Percentiles rank a stretch among this genome's conserved stretches.
These are phyloP conservation scores for Lepidium didymum DNA, from an alignment of 345 rosid species.

Conservation along the genomic window DNA sequence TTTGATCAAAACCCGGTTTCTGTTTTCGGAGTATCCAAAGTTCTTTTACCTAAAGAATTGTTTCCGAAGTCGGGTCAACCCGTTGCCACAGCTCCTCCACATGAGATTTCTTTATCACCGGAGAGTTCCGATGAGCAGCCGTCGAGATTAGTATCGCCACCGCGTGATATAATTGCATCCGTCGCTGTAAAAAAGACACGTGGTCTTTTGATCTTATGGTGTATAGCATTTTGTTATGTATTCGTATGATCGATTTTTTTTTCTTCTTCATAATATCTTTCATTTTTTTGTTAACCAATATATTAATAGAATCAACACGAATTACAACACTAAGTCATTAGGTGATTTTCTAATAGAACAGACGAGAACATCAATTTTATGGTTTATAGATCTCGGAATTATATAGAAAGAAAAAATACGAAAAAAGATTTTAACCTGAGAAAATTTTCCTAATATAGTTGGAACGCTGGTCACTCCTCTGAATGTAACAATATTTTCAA, in stretches of 20 bases:
- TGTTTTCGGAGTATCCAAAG: slow-evolving; percentile 81
- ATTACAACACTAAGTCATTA: too few species aligned
- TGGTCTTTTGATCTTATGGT: slow-evolving; percentile 26
- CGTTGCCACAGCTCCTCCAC: slow-evolving; percentile 41
- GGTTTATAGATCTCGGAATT: too few species aligned
- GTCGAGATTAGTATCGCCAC: slow-evolving; percentile 46
- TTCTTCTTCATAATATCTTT: slow-evolving; percentile 6
- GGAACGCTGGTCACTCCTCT: too few species aligned
- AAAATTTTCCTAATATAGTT: too few species aligned
- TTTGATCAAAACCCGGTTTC: slow-evolving; percentile 84
- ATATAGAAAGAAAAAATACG: too few species aligned
- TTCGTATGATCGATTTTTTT: slow-evolving; percentile 29
- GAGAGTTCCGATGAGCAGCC: slow-evolving; percentile 25
- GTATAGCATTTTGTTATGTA: slow-evolving; percentile 53
- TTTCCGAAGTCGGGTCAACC: slow-evolving; percentile 31
- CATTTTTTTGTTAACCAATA: too few species aligned
- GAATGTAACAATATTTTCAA: too few species aligned
- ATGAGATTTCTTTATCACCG: slow-evolving; percentile 41
- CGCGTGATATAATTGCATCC: slow-evolving; percentile 38
- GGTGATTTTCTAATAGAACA: too few species aligned
- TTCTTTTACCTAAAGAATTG: slow-evolving; percentile 68
- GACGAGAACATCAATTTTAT: too few species aligned
- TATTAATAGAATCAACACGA: too few species aligned
- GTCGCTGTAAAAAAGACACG: slow-evolving; percentile 2
- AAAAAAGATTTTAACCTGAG: too few species aligned